Conservation (phyloP, 2,329 filamentous ascomycete species). For the Metarhizium brunneum region DNA sequence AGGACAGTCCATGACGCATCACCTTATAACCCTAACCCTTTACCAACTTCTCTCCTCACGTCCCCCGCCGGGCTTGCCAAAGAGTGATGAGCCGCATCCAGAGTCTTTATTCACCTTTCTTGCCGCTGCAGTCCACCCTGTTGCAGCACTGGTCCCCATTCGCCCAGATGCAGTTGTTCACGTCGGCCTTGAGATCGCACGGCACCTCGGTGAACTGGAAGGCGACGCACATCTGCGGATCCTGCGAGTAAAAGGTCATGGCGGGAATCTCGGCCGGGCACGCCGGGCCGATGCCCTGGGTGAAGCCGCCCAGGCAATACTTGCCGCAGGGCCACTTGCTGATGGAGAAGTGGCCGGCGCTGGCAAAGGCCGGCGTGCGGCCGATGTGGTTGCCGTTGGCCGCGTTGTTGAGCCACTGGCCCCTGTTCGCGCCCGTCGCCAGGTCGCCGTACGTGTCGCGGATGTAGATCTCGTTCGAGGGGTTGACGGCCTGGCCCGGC, state of each 20-base stretch:
- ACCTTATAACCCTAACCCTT: too few species aligned
- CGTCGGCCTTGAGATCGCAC: conserved; percentile 9
- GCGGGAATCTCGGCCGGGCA: conserved; percentile 8
- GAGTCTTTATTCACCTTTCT: conserved; percentile 1
- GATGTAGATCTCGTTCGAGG: conserved; percentile 7
- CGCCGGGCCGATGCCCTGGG: conserved; percentile 8
- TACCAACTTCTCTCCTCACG: too few species aligned
- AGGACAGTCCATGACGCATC: too few species aligned
- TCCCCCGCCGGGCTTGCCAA: too few species aligned
- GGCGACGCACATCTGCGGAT: conserved; percentile 9
- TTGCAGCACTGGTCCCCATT: conserved; percentile 9
- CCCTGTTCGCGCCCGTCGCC: conserved; percentile 6
- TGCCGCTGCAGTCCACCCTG: conserved; percentile 5
- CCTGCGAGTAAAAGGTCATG: conserved; percentile 11
- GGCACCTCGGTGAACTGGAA: conserved; percentile 11
- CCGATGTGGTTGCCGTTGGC: conserved; percentile 8
- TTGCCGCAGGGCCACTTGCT: conserved; percentile 13
- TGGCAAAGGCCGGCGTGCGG: conserved; percentile 6
- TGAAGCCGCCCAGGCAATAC: conserved; percentile 11
- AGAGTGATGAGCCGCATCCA: background rate
- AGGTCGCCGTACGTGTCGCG: conserved; percentile 9
- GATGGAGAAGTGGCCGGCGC: conserved; percentile 10
- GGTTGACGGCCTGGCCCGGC: conserved; percentile 6
- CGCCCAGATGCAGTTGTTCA: conserved; percentile 12
- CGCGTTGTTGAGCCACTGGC: conserved; percentile 11